Base-by-base conservation (phyloP, 805 yeast species). In the Saturnispora diversa region DNA sequence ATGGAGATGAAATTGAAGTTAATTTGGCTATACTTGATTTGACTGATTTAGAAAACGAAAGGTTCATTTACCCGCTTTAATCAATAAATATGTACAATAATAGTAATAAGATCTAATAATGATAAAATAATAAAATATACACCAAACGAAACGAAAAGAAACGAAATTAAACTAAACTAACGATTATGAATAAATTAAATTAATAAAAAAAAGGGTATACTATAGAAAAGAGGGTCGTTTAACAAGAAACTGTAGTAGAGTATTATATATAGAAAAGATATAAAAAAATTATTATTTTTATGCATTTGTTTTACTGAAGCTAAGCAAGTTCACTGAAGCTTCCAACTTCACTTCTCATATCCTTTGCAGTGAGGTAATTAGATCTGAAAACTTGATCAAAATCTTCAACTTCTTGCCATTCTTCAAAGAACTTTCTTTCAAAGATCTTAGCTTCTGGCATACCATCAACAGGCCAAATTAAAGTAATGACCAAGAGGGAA, bases 371-470 rank as follows among this genome's bases (percentile, higher is more conserved):
- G 3, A 6, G 12, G 26, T 25, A 19, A 13, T 17, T 19, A 15
- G 32, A 23, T 23, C 31, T 40, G 25, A 56, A 51, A 32, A 47
- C 44, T 4, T 61, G 68, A 36, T 69, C 76, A 52, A 79, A 80
- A 46, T 74, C 72, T 51, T 79, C 84, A 39, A 77, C 84, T 34
- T 78, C 77, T 39, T 66, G 71, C 68, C 70, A 69, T 51, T 75
- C 72, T 60, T 79, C 85, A 43, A 53, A 63, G 82, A 86, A 81
- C 8, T 73, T 77, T 46, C 64, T 68, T 43, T 73, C 73, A 31
- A 77, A 64, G 27, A 65, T 55, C 42, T 50, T 55, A 38, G 51
- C 50, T 10, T 43, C 42, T 3, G 75, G 75, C 44, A 63, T 50
- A 37, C 78, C 78, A 21, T 39, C 35, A 23, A 54, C 37, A 6